These are phyloP conservation scores for Nakazawaea pomicola DNA, from an alignment of 805 yeast genomes.

Conservation along the genomic window DNA sequence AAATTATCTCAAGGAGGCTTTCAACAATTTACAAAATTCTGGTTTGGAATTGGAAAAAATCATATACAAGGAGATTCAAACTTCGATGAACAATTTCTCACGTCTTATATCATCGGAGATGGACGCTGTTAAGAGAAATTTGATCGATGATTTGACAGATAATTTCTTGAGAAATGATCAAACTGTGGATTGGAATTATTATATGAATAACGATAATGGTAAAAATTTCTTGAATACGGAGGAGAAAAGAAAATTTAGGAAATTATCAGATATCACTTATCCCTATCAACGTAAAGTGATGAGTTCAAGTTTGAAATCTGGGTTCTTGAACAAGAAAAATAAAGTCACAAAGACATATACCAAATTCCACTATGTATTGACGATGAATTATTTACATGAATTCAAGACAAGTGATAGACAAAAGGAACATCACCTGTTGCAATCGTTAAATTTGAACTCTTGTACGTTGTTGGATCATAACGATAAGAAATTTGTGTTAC, in stretches of 20 bases:
- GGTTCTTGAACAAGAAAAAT: conserved; percentile 54
- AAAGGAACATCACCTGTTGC: conserved; percentile 42
- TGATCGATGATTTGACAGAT: conserved; percentile 48
- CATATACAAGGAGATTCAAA: conserved; percentile 57
- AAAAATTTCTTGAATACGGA: conserved; percentile 34
- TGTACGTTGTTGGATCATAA: conserved; percentile 27
- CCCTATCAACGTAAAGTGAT: conserved; percentile 48
- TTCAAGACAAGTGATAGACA: conserved; percentile 53
- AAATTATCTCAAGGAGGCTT: conserved; percentile 61
- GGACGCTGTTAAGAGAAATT: conserved; percentile 38
- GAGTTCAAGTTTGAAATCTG: conserved; percentile 53
- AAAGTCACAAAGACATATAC: conserved; percentile 57
- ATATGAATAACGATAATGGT: conserved; percentile 41
- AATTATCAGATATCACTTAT: conserved; percentile 45
- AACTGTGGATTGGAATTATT: conserved; percentile 68
- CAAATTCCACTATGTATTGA: conserved; percentile 60
- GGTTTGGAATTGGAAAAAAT: conserved; percentile 62
- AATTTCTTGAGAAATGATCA: conserved; percentile 52
- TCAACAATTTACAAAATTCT: conserved; percentile 57
- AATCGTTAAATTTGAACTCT: conserved; percentile 35
- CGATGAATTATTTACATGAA: conserved; percentile 65
- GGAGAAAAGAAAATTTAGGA: conserved; percentile 26
- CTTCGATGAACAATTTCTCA: conserved; percentile 46
- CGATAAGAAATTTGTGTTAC: conserved; percentile 31
- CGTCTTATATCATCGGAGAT: conserved; percentile 48